phyloP scores from a whole-genome alignment of 371 early-diverging fungal genomes.

The Cokeromyces recurvatus region DNA sequence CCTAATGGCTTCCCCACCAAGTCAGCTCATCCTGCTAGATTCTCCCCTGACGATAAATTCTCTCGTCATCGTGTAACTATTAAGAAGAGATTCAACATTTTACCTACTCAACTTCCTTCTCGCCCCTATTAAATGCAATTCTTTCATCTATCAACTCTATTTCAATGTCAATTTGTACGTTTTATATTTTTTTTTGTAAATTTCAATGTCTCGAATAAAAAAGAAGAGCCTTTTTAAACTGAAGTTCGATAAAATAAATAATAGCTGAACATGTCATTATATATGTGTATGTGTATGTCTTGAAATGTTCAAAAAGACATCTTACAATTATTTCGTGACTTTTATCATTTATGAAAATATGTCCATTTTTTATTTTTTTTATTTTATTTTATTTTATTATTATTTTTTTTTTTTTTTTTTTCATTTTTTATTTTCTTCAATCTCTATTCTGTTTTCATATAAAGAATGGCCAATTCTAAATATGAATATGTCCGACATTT shows the following conservation, averaged over 20 bases:
- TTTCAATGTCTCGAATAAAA: background rate
- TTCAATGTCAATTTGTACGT: too few species aligned
- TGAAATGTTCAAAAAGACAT: too few species aligned
- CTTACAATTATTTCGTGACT: too few species aligned
- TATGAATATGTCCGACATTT: constrained; percentile 92
- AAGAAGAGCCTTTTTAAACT: background rate
- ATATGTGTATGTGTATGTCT: too few species aligned
- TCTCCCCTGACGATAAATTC: constrained; percentile 98
- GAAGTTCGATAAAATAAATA: background rate
- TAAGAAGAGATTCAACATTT: constrained; percentile 90
- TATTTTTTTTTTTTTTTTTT: background rate
- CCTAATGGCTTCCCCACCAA: constrained; percentile 79
- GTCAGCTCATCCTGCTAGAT: constrained; percentile 96
- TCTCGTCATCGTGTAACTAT: constrained; percentile 96
- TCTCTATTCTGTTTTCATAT: constrained; percentile 2
- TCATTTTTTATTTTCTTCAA: background rate
- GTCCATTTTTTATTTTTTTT: background rate
- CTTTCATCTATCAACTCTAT: background rate
- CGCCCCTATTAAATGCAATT: constrained; percentile 28
- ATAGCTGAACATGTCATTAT: too few species aligned
- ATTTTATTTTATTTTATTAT: background rate
- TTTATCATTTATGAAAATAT: too few species aligned
- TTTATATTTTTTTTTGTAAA: background rate
- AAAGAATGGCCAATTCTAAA: constrained; percentile 81
- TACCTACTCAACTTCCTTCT: constrained; percentile 72